Percentiles rank a stretch among this genome's conserved stretches.
Conservation (phyloP, 345 rosid species). For the Eucalyptus albens region DNA sequence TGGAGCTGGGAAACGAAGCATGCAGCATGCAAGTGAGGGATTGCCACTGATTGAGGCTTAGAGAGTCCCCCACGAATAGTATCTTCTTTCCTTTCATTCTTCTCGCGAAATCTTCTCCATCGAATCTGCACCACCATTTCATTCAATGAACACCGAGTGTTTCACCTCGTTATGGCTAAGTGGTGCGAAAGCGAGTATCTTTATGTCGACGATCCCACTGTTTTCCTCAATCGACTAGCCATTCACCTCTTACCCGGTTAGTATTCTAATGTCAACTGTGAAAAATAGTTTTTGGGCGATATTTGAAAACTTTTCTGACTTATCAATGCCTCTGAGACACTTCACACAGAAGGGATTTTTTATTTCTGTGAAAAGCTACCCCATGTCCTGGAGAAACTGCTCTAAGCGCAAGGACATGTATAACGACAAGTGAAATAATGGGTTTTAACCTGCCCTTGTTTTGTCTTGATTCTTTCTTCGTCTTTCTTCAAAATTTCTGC, state of each 20-base stretch:
- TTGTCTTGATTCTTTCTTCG: background rate
- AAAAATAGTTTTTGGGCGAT: background rate
- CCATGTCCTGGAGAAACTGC: background rate
- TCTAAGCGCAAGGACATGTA: background rate
- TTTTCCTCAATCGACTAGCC: background rate
- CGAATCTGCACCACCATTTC: constrained; percentile 27
- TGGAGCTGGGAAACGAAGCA: constrained; percentile 31
- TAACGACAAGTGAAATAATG: background rate
- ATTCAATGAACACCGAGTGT: background rate
- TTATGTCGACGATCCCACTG: background rate
- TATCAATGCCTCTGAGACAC: background rate
- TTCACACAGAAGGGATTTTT: background rate
- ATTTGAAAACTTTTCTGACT: background rate
- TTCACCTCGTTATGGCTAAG: background rate
- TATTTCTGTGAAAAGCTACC: background rate
- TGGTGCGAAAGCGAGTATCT: background rate
- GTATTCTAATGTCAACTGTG: background rate
- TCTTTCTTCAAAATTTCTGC: background rate
- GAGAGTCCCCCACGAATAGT: constrained; percentile 72
- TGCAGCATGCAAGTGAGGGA: constrained; percentile 69
- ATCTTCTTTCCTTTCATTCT: constrained; percentile 55
- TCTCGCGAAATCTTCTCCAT: constrained; percentile 26
- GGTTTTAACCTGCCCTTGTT: background rate
- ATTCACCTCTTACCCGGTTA: background rate
- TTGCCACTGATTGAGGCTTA: constrained; percentile 75